Evolutionary conservation across 2,329 filamentous ascomycete genomes (phyloP), one percentile per base, ranked within the genome.

Genomic region (Pseudocercospora eumusae): DNA sequence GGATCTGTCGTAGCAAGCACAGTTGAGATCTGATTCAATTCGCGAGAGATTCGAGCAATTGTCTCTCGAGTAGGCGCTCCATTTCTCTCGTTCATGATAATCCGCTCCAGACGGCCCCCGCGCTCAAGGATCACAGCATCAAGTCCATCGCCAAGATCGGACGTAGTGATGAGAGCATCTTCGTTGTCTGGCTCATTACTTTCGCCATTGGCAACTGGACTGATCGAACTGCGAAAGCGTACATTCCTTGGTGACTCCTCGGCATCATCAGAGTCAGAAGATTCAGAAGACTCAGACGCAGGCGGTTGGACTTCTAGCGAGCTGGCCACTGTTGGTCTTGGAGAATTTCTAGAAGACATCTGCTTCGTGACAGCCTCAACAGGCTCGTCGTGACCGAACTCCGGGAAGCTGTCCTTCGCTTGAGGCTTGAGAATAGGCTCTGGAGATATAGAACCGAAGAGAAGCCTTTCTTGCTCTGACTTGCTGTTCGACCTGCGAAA

Each of bases 101-200:
- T 73, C 45, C 68, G 66, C 59, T 77, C 71, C 8, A 81, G 66
- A 5, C 73, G 72, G 13, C 69, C 75, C 2, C 73, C 66, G 59
- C 79, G 77, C 62, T 79, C 78, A 31, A 75, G 67, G 15, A 80
- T 74, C 23, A 79, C 76, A 6, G 71, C 70, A 57, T 80, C 77
- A 40, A 80, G 75, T 52, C 75, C 70, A 7, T 73, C 62, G 7
- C 73, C 74, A 5, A 79, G 66, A 47, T 79, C 75, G 28, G 64
- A 56, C 15, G 62, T 62, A n/a, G 64, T 59, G 33, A 64, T 47
- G 6, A 68, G 47, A 11, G 25, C 40, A 40, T 44, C 57, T 27
- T 40, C n/a, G 27, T 27, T 20, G 28, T 31, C 56, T 27, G 21
- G 45, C 57, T 45, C 54, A 18, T 42, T 53, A 15, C 36, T 18